Base-by-base conservation (phyloP, 768 basidiomycete species). In the Kwoniella botswanensis region DNA sequence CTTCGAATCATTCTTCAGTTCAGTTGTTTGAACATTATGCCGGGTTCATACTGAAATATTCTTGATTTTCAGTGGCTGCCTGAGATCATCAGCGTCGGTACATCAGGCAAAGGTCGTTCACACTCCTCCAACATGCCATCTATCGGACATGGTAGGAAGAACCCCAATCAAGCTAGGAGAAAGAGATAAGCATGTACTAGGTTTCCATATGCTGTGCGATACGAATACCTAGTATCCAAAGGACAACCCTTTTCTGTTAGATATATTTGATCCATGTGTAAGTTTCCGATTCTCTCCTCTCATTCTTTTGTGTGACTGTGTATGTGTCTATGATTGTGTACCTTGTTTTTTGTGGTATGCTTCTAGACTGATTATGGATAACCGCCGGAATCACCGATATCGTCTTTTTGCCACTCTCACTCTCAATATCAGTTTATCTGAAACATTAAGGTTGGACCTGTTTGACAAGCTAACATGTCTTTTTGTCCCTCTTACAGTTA, bases 111-210 rank as follows among this genome's bases (percentile, higher is more conserved):
- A 82, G 92, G 91, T 11, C 85, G 84, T 52, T 75, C 86, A 84
- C 65, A 87, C 85, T 79, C 89, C 86, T 50, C 89, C 87, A 82
- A 77, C 1, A 86, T 97, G 88, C 95, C 95, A 9, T 86, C 88
- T 71, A 90, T 98, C 76, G 95, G 95, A 3, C 88, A 90, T 75
- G 96, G 96, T 24, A 87, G 89, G 81, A 91, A 88, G 82, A 98
- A 98, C 84, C 94, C 93, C 1, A 98, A 98, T 81, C 92, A 91
- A 83, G 81, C 81, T 22, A 87, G 87, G 77, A 87, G 88, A 78
- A 87, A 87, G 82, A 44, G 76, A 65, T 78, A 56, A 73, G 53
- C 17, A 12, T 21, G n/a, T 35, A 54, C 10, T n/a, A 18, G 15
- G 3, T 21, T 13, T 22, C 24, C 24, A 57, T n/a, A 56, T 50